Evolutionary conservation across 2,329 filamentous ascomycete species (phyloP).

Genomic region (Boeremia lycopersici): DNA sequence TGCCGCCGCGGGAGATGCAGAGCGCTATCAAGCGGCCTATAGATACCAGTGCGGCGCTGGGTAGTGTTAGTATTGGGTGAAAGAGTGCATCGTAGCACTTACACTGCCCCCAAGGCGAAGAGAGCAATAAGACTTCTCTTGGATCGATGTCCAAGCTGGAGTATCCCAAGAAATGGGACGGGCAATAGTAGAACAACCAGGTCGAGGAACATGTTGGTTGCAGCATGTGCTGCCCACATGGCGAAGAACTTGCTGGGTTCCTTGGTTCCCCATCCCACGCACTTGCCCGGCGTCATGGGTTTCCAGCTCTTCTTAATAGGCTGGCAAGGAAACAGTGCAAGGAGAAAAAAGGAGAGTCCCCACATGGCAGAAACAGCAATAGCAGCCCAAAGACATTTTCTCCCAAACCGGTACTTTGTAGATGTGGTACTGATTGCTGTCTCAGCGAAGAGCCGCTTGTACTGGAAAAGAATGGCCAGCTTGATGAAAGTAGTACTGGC

Average conservation of each 20-base stretch:
- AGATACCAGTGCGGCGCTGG: slow-evolving; percentile 37
- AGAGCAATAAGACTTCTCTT: slow-evolving; percentile 37
- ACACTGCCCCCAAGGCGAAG: slow-evolving; percentile 43
- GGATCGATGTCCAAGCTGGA: slow-evolving; percentile 40
- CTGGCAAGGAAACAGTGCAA: slow-evolving; percentile 40
- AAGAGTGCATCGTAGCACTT: slow-evolving; percentile 16
- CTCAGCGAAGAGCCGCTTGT: slow-evolving; percentile 43
- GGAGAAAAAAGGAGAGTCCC: slow-evolving; percentile 38
- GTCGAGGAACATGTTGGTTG: slow-evolving; percentile 44
- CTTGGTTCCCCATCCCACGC: slow-evolving; percentile 46
- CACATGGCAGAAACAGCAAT: slow-evolving; percentile 34
- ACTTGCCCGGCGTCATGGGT: slow-evolving; percentile 25
- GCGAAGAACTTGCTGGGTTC: slow-evolving; percentile 33
- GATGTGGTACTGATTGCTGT: slow-evolving; percentile 18
- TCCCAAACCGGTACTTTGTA: slow-evolving; percentile 20
- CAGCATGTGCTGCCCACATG: slow-evolving; percentile 37
- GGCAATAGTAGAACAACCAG: slow-evolving; percentile 39
- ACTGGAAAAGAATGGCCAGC: slow-evolving; percentile 46
- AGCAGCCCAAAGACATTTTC: slow-evolving; percentile 24
- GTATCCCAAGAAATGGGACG: slow-evolving; percentile 37
- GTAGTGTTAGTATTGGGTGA: slow-evolving; percentile 1
- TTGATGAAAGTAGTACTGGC: slow-evolving; percentile 45
- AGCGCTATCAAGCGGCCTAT: slow-evolving; percentile 40
- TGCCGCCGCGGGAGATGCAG: slow-evolving; percentile 37
- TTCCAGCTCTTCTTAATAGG: slow-evolving; percentile 44